A percentile compares a stretch with the other conserved stretches of the same genome.
These are phyloP conservation scores for Rhizomucor pusillus DNA, from an alignment of 371 early-diverging fungal genomes.

Conservation along the genomic window DNA sequence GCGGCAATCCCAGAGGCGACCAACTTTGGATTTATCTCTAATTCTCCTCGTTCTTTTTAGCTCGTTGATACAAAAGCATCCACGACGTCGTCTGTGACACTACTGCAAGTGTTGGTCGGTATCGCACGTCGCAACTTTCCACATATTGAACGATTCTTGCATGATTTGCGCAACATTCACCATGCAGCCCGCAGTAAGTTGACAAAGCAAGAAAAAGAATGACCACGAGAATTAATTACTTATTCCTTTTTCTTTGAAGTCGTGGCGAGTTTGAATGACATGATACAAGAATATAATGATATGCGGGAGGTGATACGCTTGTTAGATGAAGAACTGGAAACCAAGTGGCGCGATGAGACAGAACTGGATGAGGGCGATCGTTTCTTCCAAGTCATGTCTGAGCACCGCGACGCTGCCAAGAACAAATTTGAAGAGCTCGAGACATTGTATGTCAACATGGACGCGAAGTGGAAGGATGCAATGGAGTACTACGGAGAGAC, in stretches of 20 bases:
- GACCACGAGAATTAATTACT: neutral
- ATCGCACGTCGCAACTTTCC: conserved; percentile 51
- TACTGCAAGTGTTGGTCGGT: conserved; percentile 49
- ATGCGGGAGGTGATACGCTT: conserved; percentile 20
- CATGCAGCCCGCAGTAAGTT: conserved; percentile 40
- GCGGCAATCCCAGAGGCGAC: neutral
- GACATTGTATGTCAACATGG: conserved; percentile 42
- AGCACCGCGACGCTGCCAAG: conserved; percentile 26
- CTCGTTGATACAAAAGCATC: conserved; percentile 53
- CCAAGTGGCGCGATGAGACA: conserved; percentile 14
- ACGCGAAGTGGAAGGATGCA: conserved; percentile 43
- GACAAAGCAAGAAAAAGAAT: conserved; percentile 2
- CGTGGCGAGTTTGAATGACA: conserved; percentile 26
- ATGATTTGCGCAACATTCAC: conserved; percentile 38
- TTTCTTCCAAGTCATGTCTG: conserved; percentile 35
- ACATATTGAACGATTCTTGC: conserved; percentile 29
- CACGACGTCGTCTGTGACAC: conserved; percentile 29
- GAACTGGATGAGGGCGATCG: conserved; percentile 26
- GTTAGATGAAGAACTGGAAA: conserved; percentile 16
- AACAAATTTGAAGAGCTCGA: conserved; percentile 40
- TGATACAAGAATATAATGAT: conserved; percentile 27
- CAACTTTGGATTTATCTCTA: neutral
- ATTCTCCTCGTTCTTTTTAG: conserved; percentile 14
- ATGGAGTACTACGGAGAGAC: conserved; percentile 37
- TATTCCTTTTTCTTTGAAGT: conserved; percentile 6